A percentile compares a stretch with the other conserved stretches of the same genome.
phyloP scores from a whole-genome alignment of 2,329 filamentous ascomycete species.

The Bipolaris zeicola region DNA sequence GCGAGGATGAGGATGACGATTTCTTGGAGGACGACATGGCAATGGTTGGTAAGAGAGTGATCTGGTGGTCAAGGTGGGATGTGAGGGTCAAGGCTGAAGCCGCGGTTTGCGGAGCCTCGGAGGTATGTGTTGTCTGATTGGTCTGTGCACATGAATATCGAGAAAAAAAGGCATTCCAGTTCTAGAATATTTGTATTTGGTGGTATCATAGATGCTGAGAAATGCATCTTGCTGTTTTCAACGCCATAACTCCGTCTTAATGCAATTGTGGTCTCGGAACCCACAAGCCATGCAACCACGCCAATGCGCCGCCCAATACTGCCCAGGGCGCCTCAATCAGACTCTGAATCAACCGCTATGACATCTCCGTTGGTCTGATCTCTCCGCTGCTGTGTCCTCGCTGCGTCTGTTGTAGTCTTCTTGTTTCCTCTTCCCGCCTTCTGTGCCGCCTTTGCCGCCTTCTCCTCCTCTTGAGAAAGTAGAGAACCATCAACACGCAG shows the following conservation, averaged over 20 bases:
- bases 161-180: neutral
- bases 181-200: constrained; percentile 9
- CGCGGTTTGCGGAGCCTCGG: constrained; percentile 27
- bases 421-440: constrained; percentile 17
- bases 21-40: constrained; percentile 19
- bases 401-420: constrained; percentile 11
- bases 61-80: constrained; percentile 14
- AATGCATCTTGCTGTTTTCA: constrained; percentile 9
- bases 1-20: constrained; percentile 13
- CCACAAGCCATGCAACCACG: neutral
- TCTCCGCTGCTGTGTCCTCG: constrained; percentile 5
- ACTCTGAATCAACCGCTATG: constrained; percentile 15
- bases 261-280: neutral
- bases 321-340: neutral
- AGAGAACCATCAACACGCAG: constrained; percentile 89
- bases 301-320: neutral
- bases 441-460: constrained; percentile 21
- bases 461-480: constrained; percentile 71
- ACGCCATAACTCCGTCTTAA: constrained; percentile 14
- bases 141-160: constrained; percentile 12
- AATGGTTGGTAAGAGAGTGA: neutral
- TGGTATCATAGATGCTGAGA: constrained; percentile 15
- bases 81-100: constrained; percentile 2
- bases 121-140: constrained; percentile 23
- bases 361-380: constrained; percentile 12